Base-by-base conservation (phyloP, 305 asterid species). In the Solanum aculeatissimum region DNA sequence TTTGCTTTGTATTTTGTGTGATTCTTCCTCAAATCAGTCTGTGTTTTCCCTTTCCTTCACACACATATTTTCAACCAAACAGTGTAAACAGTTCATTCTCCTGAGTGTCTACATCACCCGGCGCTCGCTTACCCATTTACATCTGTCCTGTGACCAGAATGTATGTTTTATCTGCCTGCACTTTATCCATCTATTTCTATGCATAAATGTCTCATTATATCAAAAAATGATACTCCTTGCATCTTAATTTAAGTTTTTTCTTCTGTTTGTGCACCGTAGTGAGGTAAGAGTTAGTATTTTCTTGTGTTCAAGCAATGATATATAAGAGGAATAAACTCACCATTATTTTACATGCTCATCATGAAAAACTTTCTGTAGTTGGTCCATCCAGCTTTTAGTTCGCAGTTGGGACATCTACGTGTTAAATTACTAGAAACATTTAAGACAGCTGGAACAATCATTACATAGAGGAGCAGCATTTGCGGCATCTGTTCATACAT, bases 371-470 rank as follows among this genome's bases (percentile, higher is more conserved):
- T 77, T 85, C 70, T 88, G 85, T 88, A 93, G 97, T 83, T 90
- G 88, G 92, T 93, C 69, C 89, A 87, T 89, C 97, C 93, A 18
- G 83, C 92, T 72, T 91, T 91, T 84, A 19, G 88, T 60, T 71
- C 85, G 32, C 84, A 89, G 90, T 87, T 94, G 93, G 92, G 91
- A 54, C 97, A 92, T 83, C 86, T 89, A 74, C 93, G 93, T 72
- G 68, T 88, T 80, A 85, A 83, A 69, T 91, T 90, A 32, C 88
- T 90, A 58, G 85, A 72, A 86, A 85, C 77, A 84, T 94, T 94
- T 88, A 90, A 88, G 88, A 78, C 75, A 19, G 69, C 83, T 94
- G 14, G 91, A 87, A 70, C 86, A 89, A 82, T 82, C 81, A 81
- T 79, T 92, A 86, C 65, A 47, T 63, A 69, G 82, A 83, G 96